Evolutionary conservation across 169 alveolate genomes (phyloP), one percentile per base, ranked within the genome.

Genomic region (Cystoisospora suis): DNA sequence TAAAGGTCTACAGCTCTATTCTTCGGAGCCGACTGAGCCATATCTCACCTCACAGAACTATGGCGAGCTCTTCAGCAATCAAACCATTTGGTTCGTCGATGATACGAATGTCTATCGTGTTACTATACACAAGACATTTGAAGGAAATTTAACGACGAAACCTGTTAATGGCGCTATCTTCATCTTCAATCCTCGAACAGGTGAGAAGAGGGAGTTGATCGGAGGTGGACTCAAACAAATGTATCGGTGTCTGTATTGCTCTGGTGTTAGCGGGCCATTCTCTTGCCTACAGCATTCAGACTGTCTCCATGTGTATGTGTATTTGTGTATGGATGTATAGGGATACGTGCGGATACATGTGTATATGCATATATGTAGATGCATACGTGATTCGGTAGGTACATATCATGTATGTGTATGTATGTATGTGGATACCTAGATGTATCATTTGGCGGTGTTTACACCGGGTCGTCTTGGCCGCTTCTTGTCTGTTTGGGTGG

Each of bases 1-100:
- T 87, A 99, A 99, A 95, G 99, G 99, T 36, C 95, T 99, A 61
- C 99, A 99, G 94, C 95, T 99, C 27, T 99, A 99, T 94, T 98
- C 99, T 38, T 97, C 99, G 53, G 99, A 99, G 95, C 99, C 99
- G 40, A 99, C 99, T 3, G 99, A 99, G 94, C 99, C 99, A 36
- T 99, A 99, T 94, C 94, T 99, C 90, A 98, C 98, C 87, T 97
- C 99, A 81, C 98, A 97, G 95, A 99, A 99, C 95, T 99, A 98
- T 93, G 99, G 99, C 46, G 99, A 99, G 94, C 96, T 99, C 58
- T 99, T 99, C 95, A 97, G 99, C 46, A 98, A 99, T 65, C 99
- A 99, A 92, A 99, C 99, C 27, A 98, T 98, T 32, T 99, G 99
- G 99, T 99, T 99, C 95, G 99, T 99, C 6, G 99, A 99, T 95